phyloP scores from a whole-genome alignment of 1,284 basidiomycete species.

The Sporisorium exsertum region DNA sequence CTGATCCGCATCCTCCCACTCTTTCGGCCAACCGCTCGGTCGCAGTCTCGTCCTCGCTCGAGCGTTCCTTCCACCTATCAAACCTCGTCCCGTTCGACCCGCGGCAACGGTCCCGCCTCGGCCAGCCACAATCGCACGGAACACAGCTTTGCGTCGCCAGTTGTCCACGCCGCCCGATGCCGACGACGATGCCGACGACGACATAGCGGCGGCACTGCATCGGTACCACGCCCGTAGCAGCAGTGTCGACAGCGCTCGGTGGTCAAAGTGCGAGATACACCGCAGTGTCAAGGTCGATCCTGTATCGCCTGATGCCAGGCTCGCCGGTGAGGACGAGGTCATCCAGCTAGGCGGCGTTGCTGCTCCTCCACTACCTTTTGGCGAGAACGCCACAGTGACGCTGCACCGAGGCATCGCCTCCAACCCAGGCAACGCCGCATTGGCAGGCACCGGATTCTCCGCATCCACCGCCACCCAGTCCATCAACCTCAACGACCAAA shows the following conservation, averaged over 20 bases:
- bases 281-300: constrained; percentile 32
- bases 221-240: constrained; percentile 43
- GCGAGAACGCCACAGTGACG: constrained; percentile 29
- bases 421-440: constrained; percentile 36
- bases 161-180: constrained; percentile 19
- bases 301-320: not conserved
- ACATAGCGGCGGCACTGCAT: not conserved
- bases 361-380: not conserved
- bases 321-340: not conserved
- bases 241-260: constrained; percentile 37
- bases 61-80: constrained; percentile 41
- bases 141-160: constrained; percentile 51
- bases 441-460: constrained; percentile 10
- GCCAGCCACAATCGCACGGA: constrained; percentile 50
- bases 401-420: constrained; percentile 27
- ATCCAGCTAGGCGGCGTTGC: not conserved
- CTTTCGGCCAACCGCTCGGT: constrained; percentile 44
- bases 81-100: constrained; percentile 29
- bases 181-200: not conserved
- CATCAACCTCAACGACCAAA: constrained; percentile 30
- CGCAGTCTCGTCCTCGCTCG: constrained; percentile 41
- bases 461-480: constrained; percentile 38
- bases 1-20: constrained; percentile 57
- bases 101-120: constrained; percentile 54
- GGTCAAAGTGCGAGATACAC: constrained; percentile 48